Base-by-base conservation (phyloP, 495 filamentous ascomycete genomes). In the Hypoxylon cercidicola region DNA sequence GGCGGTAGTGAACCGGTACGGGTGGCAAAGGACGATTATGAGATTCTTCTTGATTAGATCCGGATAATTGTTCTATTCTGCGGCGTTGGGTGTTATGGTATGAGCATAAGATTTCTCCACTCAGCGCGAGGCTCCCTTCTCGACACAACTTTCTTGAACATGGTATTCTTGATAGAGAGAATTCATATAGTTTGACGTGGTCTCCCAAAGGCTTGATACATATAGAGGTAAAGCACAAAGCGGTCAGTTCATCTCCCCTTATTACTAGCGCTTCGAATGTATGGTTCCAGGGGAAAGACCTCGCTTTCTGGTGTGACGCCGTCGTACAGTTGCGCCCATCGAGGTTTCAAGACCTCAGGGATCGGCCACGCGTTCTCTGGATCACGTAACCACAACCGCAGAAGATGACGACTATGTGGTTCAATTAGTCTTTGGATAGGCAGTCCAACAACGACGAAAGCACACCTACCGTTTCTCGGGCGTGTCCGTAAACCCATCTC, bases 1-100 rank as follows among this genome's bases (percentile, higher is more conserved):
- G 81, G 77, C 54, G 78, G 87, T 4, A 84, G 82, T 12, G 89
- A 93, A 50, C 88, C 87, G 62, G 87, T 82, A 11, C 64, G 77
- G 10, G 81, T 82, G 21, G 79, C 77, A 21, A 72, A 66, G 66
- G 90, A 92, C 63, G 88, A 90, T 20, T 91, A 90, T 65, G 86
- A 92, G 71, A 93, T 95, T 70, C 74, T 93, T 37, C 74, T 93
- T 32, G 73, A 75, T 53, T 82, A 76, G 67, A 71, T 45, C 43
- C 23, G 16, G 16, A 18, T 30, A 19, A 1, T 21, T 10, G 10
- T 4, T 32, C 30, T 32, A 11, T 4, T 32, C 30, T 32, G n/a
- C 10, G 39, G 54, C 23, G 23, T 52, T 18, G 11, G 45, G 60
- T 3, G 30, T 58, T 46, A 46, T 32, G 30, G 20, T 46, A 62